Evolutionary conservation across 2,329 filamentous ascomycete species (phyloP), one percentile per base, ranked within the genome.

Genomic region (Coniochaeta ligniaria): DNA sequence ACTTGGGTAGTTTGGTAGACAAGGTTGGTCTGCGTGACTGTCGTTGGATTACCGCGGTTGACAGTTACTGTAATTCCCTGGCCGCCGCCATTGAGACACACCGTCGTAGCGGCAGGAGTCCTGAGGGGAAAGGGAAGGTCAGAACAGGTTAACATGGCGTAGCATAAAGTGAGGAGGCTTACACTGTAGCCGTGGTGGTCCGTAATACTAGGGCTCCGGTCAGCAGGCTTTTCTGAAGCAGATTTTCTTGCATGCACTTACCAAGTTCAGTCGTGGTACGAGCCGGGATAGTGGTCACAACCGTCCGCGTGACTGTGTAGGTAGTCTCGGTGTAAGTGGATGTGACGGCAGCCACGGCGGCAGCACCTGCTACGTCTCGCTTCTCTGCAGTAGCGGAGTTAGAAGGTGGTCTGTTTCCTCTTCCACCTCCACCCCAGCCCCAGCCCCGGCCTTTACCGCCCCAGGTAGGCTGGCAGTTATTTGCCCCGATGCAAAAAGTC

Each of bases 271-370:
- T 76, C 1, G 67, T 70, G 0, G 74, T 75, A 24, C 62, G 56
- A 1, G 68, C 67, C 1, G 71, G 70, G 6, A 72, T 60, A 1
- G 71, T 72, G 3, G 74, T 76, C 20, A 71, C 62, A 7, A 65
- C 64, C 0, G 73, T 75, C 63, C 71, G 70, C 3, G 73, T 76
- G 33, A 75, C 69, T 2, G 70, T 72, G 43, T 61, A 68, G 7
- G 70, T 75, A 1, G 73, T 75, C 60, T 75, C 70, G 5, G 73
- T 76, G 57, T 71, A 65, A 0, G 74, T 76, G 22, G 74, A 69
- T 0, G 73, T 76, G 11, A 70, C 70, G 9, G 71, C 69, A 38
- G 70, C 68, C 54, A 73, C 64, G 11, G 67, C 61, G 3, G 62
- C 59, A 2, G 63, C 60, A 17, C 62, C 59, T 7, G 62, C 59